These are phyloP conservation scores for Dianthus caryophyllus DNA, from an alignment of 148 eudicot species.

Conservation along the genomic window DNA sequence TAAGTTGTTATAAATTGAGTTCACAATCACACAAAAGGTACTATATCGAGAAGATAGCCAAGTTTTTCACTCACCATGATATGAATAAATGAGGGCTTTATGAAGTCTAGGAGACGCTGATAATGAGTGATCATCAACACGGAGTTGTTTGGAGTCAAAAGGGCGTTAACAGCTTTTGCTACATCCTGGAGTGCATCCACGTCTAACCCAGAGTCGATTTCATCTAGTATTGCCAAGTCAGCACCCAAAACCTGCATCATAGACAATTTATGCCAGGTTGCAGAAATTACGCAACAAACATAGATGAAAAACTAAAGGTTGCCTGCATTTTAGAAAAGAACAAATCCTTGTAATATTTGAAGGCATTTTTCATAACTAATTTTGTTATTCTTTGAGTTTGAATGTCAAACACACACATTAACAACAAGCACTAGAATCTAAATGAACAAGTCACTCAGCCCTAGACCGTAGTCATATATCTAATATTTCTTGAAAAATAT, in stretches of 20 bases:
- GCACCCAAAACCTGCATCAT: conserved; percentile 83
- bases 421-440: background rate
- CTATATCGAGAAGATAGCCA: background rate
- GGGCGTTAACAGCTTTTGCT: conserved; percentile 80
- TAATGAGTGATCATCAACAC: conserved; percentile 96
- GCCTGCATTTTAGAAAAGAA: background rate
- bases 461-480: background rate
- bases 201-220: conserved; percentile 95
- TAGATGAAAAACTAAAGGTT: background rate
- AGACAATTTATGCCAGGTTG: background rate
- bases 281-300: background rate
- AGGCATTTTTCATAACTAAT: background rate
- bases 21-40: background rate
- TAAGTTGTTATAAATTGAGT: background rate
- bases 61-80: conserved; percentile 61
- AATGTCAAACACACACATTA: conserved; percentile 1
- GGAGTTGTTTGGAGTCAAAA: conserved; percentile 69
- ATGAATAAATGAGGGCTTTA: conserved; percentile 76
- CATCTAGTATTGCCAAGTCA: conserved; percentile 87
- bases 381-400: background rate
- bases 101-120: conserved; percentile 72
- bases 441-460: conserved; percentile 1
- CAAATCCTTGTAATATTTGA: background rate
- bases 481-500: background rate
- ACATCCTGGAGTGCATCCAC: conserved; percentile 97